A percentile compares a stretch with the other conserved stretches of the same genome.
phyloP scores from a whole-genome alignment of 2,329 filamentous ascomycete species.

The Hypoxylon sp. region DNA sequence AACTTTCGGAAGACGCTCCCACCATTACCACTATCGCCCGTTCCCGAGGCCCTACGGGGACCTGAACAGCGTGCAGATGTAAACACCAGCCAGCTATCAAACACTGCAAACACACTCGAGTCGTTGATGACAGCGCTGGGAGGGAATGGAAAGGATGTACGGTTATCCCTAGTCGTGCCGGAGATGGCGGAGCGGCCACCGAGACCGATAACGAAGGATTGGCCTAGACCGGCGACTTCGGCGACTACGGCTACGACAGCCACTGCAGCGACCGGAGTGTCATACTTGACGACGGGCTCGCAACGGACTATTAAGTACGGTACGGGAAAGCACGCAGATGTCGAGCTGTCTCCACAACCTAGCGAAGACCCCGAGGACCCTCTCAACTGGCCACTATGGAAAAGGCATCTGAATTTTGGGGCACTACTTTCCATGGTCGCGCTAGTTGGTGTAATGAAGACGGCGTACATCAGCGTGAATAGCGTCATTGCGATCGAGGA shows the following conservation, averaged over 20 bases:
- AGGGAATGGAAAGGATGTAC: constrained; percentile 32
- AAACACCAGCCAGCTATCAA: constrained; percentile 17
- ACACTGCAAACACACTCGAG: constrained; percentile 22
- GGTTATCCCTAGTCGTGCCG: constrained; percentile 36
- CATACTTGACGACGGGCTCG: constrained; percentile 53
- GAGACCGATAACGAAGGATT: constrained; percentile 44
- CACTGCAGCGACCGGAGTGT: constrained; percentile 43
- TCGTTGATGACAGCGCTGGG: constrained; percentile 29
- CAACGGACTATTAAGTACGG: constrained; percentile 62
- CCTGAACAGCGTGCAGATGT: constrained; percentile 4
- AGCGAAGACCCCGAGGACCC: constrained; percentile 68
- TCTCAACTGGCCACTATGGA: constrained; percentile 70
- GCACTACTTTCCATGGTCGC: constrained; percentile 63
- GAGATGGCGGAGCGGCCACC: constrained; percentile 32
- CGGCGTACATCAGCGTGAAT: constrained; percentile 64
- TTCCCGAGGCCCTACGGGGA: constrained; percentile 35
- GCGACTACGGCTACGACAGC: constrained; percentile 51
- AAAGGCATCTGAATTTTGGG: constrained; percentile 64
- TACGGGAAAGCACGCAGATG: constrained; percentile 57
- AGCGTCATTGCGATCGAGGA: constrained; percentile 59
- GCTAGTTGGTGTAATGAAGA: constrained; percentile 66
- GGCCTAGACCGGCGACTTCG: constrained; percentile 49
- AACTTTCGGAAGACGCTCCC: constrained; percentile 47
- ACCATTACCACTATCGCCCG: constrained; percentile 45
- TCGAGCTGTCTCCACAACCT: constrained; percentile 67